Evolutionary conservation across 1,284 basidiomycete genomes (phyloP).

Genomic region (Irpex sp.): DNA sequence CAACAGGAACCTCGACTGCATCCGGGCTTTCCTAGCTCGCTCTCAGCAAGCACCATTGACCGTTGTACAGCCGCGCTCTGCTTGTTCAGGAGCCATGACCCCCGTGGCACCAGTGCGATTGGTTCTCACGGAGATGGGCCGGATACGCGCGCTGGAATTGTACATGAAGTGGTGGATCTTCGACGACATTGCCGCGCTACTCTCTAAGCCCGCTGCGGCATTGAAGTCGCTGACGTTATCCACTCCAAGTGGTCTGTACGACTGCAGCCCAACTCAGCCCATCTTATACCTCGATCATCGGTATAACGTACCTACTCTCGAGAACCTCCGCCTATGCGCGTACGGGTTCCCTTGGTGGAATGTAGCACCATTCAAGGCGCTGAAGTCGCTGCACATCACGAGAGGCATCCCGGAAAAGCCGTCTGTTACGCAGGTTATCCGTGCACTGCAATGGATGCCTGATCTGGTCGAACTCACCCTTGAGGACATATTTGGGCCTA

Average conservation of each 20-base stretch:
- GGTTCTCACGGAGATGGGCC: slow-evolving; percentile 6
- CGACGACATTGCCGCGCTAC: slow-evolving; percentile 5
- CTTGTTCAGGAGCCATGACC: neutral
- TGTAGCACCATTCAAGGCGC: slow-evolving; percentile 4
- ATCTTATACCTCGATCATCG: neutral
- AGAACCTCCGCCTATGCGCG: neutral
- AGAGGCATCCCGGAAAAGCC: slow-evolving; percentile 1
- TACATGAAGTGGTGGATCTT: slow-evolving; percentile 11
- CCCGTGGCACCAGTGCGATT: slow-evolving; percentile 8
- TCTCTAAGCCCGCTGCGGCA: slow-evolving; percentile 1
- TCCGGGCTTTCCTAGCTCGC: slow-evolving; percentile 5
- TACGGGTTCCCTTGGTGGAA: slow-evolving; percentile 10
- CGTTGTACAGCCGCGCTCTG: neutral
- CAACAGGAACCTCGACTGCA: slow-evolving; percentile 1
- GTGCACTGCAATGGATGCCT: slow-evolving; percentile 6
- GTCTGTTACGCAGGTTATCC: slow-evolving; percentile 1
- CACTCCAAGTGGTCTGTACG: slow-evolving; percentile 5
- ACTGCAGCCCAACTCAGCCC: slow-evolving; percentile 3
- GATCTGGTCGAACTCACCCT: slow-evolving; percentile 1
- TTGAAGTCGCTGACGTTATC: slow-evolving; percentile 2
- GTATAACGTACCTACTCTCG: neutral
- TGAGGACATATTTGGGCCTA: slow-evolving; percentile 5
- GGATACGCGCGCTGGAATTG: slow-evolving; percentile 7
- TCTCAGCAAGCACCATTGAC: slow-evolving; percentile 7
- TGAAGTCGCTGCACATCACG: neutral